Percentiles rank a stretch among this genome's conserved stretches.
Conservation (phyloP, 768 basidiomycete genomes). For the Botryobasidium botryosum region DNA sequence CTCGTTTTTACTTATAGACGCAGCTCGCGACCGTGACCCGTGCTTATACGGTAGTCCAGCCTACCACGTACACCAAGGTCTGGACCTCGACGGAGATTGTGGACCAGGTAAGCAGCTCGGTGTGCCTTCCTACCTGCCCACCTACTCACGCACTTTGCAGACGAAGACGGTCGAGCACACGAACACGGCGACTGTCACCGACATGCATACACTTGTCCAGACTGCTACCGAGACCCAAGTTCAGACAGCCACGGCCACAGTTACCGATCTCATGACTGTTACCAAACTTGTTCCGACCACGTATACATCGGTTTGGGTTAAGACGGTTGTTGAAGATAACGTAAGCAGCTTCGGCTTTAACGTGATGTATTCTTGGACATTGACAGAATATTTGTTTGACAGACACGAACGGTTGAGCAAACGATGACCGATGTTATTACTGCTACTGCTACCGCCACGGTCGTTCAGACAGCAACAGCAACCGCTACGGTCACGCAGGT, state of each 20-base stretch:
- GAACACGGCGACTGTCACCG: constrained; percentile 43
- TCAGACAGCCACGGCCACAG: constrained; percentile 25
- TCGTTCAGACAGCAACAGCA: constrained; percentile 26
- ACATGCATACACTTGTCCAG: constrained; percentile 33
- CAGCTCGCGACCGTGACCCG: constrained; percentile 4
- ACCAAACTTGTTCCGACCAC: constrained; percentile 41
- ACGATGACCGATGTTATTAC: constrained; percentile 15
- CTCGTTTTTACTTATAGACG: constrained; percentile 7
- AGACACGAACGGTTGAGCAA: constrained; percentile 45
- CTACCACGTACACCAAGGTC: constrained; percentile 17
- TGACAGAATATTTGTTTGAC: constrained; percentile 7
- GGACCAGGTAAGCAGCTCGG: constrained; percentile 20
- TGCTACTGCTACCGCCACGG: constrained; percentile 15
- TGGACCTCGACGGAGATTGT: constrained; percentile 51
- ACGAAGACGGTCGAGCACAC: constrained; percentile 40
- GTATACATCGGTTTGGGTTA: constrained; percentile 33
- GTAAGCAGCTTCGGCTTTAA: constrained; percentile 21
- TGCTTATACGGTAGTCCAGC: not conserved
- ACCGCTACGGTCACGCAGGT: constrained; percentile 28
- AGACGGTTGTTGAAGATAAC: constrained; percentile 40
- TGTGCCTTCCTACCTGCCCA: not conserved
- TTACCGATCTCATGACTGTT: constrained; percentile 18
- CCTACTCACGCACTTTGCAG: constrained; percentile 11
- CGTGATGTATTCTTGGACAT: constrained; percentile 1
- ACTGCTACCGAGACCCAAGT: constrained; percentile 27